These are phyloP conservation scores for Colletotrichum cereale DNA, from an alignment of 2,329 filamentous ascomycete genomes.

Conservation along the genomic window DNA sequence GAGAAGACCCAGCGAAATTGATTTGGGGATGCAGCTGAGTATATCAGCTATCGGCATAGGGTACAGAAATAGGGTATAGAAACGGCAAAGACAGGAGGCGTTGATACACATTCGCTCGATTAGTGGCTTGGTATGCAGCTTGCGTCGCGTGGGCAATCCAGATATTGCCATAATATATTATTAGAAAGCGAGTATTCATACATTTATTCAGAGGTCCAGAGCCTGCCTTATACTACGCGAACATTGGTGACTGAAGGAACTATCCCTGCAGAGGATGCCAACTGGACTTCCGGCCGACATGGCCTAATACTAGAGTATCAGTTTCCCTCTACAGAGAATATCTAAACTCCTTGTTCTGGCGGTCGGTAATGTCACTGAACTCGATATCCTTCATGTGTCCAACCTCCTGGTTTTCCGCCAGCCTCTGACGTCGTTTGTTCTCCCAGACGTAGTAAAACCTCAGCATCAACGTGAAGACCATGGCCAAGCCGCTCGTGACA, in stretches of 20 bases:
- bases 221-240: neutral
- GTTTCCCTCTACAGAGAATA: conserved; percentile 1
- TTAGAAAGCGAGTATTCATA: neutral
- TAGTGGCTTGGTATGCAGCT: neutral
- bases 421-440: conserved; percentile 37
- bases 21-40: neutral
- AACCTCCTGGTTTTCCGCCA: conserved; percentile 64
- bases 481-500: conserved; percentile 60
- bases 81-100: neutral
- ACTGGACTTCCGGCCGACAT: neutral
- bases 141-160: too few relatives aligned
- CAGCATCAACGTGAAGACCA: conserved; percentile 21
- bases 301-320: accelerated
- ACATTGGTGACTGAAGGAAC: neutral
- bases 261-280: neutral
- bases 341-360: conserved; percentile 74
- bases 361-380: conserved; percentile 74
- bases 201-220: too few relatives aligned
- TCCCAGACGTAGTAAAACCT: conserved; percentile 33
- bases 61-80: too few relatives aligned
- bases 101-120: neutral
- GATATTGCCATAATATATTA: neutral
- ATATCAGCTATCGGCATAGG: too few relatives aligned
- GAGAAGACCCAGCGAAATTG: neutral
- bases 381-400: conserved; percentile 60